Evolutionary conservation across 164 flowering plant species (phyloP), one percentile per base, ranked within the genome.

Genomic region (Sedum album): DNA sequence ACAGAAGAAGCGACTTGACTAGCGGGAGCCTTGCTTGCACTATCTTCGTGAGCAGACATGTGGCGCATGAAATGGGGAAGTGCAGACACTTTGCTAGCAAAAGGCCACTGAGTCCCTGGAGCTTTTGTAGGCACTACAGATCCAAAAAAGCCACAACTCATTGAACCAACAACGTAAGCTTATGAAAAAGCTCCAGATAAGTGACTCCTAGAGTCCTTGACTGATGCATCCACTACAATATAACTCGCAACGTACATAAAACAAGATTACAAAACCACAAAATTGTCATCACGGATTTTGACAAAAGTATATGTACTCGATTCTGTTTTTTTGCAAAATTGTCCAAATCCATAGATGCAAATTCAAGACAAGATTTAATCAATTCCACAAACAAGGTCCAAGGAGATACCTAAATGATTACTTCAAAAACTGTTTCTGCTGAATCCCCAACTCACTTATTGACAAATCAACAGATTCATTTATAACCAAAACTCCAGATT

Each of bases 81-180:
- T 33, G 85, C 76, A 49, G 85, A 77, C 44, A 72, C 79, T 77
- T 85, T 83, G 76, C 78, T 81, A 21, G 80, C 69, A 73, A 79
- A 82, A 11, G 87, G 77, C 86, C 88, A 83, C 46, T 78, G 86
- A 55, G 74, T 55, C n/a, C 70, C 78, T 42, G 80, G 71, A 65
- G 77, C 76, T 60, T 76, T 76, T 72, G 65, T 60, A 73, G 60
- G 78, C 49, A 69, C 88, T 84, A 71, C 70, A 80, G 38, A 55
- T 25, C 42, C 64, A 30, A 66, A 48, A 60, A 62, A 53, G 7
- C 41, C 6, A n/a, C 26, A 62, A 41, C 65, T 20, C 65, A 28
- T 25, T n/a, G 28, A 0, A 25, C 23, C 7, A 9, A 25, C 25
- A 15, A 25, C n/a, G 53, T 10, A 44, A 10, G 49, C 49, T 44